Percentiles rank a stretch among this genome's conserved stretches.
Evolutionary conservation across 306 rosid genomes (phyloP).

Genomic region (Cyamopsis tetragonoloba): DNA sequence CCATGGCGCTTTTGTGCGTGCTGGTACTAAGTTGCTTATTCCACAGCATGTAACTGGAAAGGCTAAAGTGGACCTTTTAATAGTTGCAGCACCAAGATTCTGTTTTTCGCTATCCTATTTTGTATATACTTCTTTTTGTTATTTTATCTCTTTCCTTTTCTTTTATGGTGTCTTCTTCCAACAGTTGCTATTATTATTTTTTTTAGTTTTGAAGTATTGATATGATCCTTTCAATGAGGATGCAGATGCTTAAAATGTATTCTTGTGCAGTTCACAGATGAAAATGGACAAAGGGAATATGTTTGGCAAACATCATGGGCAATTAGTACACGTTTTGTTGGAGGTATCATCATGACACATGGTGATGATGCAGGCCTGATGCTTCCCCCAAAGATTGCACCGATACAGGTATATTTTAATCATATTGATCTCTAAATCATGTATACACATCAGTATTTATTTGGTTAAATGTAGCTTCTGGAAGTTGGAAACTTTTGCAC

Average conservation of each 20-base stretch:
- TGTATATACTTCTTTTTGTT: background rate
- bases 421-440: background rate
- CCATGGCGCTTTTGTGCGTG: background rate
- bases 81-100: constrained; percentile 8
- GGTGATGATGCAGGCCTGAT: constrained; percentile 93
- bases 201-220: background rate
- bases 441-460: constrained; percentile 1
- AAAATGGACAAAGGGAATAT: constrained; percentile 72
- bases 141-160: background rate
- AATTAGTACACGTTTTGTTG: constrained; percentile 94
- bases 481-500: background rate
- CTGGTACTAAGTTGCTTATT: background rate
- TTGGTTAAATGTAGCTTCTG: background rate
- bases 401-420: constrained; percentile 61
- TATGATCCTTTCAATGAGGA: constrained; percentile 17
- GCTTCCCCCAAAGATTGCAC: constrained; percentile 96
- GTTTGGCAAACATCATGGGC: constrained; percentile 99
- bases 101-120: background rate
- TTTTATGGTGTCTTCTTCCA: constrained; percentile 1
- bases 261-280: constrained; percentile 81
- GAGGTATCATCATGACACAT: constrained; percentile 95
- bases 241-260: constrained; percentile 28
- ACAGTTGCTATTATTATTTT: background rate
- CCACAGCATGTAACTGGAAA: background rate
- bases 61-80: background rate